Evolutionary conservation across 305 asterid species (phyloP).

Genomic region (Solanum aculeatissimum): DNA sequence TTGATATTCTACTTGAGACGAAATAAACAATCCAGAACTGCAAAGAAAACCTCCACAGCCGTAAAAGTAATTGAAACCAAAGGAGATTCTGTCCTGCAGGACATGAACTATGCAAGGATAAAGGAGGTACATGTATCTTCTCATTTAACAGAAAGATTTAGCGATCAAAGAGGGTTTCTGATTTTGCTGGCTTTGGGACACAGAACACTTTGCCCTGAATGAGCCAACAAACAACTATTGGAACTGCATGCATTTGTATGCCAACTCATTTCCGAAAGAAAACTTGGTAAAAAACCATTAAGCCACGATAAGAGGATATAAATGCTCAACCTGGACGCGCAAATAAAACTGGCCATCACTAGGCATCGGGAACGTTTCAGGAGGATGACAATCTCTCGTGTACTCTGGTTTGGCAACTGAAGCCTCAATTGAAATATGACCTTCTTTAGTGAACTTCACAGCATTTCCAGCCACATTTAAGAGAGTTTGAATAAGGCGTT

Average conservation of each 20-base stretch:
- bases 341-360: slow-evolving; percentile 40
- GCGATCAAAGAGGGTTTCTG: background rate
- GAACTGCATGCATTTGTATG: background rate
- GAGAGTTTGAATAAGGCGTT: slow-evolving; percentile 54
- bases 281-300: background rate
- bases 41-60: background rate
- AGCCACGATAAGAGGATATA: background rate
- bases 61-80: background rate
- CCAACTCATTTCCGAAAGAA: background rate
- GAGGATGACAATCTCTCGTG: slow-evolving; percentile 32
- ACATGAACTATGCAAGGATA: background rate
- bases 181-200: background rate
- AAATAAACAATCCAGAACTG: background rate
- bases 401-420: slow-evolving; percentile 47
- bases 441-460: slow-evolving; percentile 63
- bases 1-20: background rate
- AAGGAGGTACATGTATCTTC: background rate
- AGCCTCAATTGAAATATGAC: slow-evolving; percentile 42
- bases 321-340: slow-evolving; percentile 41
- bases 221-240: background rate
- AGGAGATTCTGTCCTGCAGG: background rate
- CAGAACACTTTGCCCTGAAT: background rate
- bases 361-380: slow-evolving; percentile 26
- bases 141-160: background rate
- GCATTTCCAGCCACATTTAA: slow-evolving; percentile 54